These are phyloP conservation scores for Luvunga scandens DNA, from an alignment of 345 rosid species.

Conservation along the genomic window DNA sequence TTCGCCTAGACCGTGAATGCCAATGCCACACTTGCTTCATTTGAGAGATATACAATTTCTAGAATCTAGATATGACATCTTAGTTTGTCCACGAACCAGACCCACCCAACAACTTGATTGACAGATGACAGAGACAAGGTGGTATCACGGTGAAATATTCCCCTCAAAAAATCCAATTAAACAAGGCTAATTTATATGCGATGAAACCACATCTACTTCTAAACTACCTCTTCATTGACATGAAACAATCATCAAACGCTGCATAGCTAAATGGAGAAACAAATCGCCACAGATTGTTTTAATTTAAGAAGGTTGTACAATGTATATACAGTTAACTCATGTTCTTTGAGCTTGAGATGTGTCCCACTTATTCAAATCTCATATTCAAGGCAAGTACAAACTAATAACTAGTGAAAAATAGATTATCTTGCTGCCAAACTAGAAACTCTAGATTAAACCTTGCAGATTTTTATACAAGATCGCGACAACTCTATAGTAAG, in stretches of 20 bases:
- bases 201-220: constrained; percentile 4
- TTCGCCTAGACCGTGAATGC: constrained; percentile 19
- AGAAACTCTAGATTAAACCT: background rate
- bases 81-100: constrained; percentile 16
- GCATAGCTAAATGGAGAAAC: background rate
- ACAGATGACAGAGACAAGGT: constrained; percentile 25
- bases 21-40: constrained; percentile 16
- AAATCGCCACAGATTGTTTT: background rate
- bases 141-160: constrained; percentile 41
- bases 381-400: background rate
- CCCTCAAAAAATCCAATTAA: constrained; percentile 33
- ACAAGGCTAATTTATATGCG: constrained; percentile 18
- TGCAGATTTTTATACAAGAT: background rate
- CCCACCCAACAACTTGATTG: constrained; percentile 31
- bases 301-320: no score
- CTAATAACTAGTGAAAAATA: background rate
- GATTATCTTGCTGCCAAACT: background rate
- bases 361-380: background rate
- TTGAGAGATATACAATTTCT: constrained; percentile 26
- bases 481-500: background rate
- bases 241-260: constrained; percentile 11
- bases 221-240: constrained; percentile 8
- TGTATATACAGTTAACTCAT: no score
- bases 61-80: constrained; percentile 31
- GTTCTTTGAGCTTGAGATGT: no score